These are phyloP conservation scores for Cordyceps pruinosa DNA, from an alignment of 2,329 filamentous ascomycete species.

Conservation along the genomic window DNA sequence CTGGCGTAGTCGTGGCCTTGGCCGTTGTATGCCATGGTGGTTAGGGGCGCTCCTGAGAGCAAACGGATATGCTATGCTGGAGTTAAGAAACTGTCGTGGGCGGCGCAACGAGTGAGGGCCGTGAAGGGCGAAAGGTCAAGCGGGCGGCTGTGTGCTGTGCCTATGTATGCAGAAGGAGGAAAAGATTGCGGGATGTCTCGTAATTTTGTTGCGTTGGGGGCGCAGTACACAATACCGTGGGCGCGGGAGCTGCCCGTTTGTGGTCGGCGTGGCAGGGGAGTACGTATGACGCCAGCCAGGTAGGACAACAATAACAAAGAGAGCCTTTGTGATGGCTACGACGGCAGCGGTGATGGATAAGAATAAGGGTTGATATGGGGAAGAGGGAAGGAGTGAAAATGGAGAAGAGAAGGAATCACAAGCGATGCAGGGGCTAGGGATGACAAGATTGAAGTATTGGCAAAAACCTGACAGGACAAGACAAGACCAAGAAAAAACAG, in stretches of 20 bases:
- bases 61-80: background rate
- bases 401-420: constrained; percentile 13
- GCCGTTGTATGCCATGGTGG: constrained; percentile 54
- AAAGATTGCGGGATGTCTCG: background rate
- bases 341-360: background rate
- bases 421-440: background rate
- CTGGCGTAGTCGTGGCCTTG: constrained; percentile 52
- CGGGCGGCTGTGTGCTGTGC: background rate
- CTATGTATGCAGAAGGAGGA: background rate
- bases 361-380: background rate
- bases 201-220: background rate
- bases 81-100: background rate
- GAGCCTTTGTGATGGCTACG: no score
- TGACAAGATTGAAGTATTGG: background rate
- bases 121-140: background rate
- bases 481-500: constrained; percentile 2
- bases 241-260: background rate
- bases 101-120: background rate
- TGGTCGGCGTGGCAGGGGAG: background rate
- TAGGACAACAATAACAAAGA: constrained; percentile 3
- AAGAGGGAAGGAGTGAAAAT: constrained; percentile 1
- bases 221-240: background rate
- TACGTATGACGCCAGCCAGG: constrained; percentile 1
- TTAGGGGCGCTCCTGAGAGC: constrained; percentile 15
- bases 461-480: background rate